Conservation (phyloP, 768 basidiomycete genomes). For the Phylloporus sp. region DNA sequence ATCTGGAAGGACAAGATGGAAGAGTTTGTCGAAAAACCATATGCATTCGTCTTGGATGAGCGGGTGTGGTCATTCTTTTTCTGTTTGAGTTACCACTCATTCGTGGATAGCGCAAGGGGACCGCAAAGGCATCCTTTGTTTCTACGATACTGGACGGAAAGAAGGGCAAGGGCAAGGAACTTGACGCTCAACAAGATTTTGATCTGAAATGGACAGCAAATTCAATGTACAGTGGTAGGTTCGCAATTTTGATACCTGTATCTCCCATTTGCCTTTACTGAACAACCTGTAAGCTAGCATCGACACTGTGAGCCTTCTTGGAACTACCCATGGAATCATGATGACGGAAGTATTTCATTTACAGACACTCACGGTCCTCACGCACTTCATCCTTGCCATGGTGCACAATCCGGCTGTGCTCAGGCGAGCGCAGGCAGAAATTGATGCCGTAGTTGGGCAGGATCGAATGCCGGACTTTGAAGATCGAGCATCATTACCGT, state of each 20-base stretch:
- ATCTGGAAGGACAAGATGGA: constrained; percentile 63
- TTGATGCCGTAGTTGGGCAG: constrained; percentile 47
- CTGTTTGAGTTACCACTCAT: background rate
- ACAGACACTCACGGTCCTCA: constrained; percentile 47
- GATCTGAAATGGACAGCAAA: constrained; percentile 82
- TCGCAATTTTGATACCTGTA: background rate
- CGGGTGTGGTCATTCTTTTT: constrained; percentile 40
- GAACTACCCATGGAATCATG: background rate
- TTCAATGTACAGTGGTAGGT: constrained; percentile 62
- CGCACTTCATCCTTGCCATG: constrained; percentile 68
- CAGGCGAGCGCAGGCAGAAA: constrained; percentile 57
- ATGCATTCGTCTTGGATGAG: constrained; percentile 50
- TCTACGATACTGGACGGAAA: constrained; percentile 48
- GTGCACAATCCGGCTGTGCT: constrained; percentile 55
- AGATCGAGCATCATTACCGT: constrained; percentile 56
- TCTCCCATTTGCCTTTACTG: background rate
- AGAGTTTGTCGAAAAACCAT: constrained; percentile 62
- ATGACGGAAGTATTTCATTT: constrained; percentile 12
- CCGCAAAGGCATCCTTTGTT: constrained; percentile 38
- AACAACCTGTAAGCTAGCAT: constrained; percentile 39
- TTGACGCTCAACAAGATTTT: constrained; percentile 44
- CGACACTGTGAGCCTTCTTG: constrained; percentile 49
- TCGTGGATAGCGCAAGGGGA: constrained; percentile 32
- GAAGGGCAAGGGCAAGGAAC: background rate
- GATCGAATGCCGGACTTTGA: constrained; percentile 55